These are phyloP conservation scores for Pleurotus ostreatus DNA, from an alignment of 768 basidiomycete species.

Conservation along the genomic window DNA sequence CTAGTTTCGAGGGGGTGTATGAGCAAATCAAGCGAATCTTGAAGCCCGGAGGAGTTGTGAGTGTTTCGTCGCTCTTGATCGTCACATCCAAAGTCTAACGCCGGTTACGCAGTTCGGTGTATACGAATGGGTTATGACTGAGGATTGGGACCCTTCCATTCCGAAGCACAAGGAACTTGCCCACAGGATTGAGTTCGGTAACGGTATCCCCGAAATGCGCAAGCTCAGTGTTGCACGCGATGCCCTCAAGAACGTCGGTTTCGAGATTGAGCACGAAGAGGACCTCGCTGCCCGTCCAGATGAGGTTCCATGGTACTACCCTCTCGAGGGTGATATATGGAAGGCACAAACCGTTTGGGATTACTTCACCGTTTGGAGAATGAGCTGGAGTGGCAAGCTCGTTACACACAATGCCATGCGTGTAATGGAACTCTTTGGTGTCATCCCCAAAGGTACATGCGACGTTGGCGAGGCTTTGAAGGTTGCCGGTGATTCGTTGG, in stretches of 20 bases:
- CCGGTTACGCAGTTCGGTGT: conserved; percentile 78
- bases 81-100: neutral
- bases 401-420: conserved; percentile 81
- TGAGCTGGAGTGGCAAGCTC: conserved; percentile 81
- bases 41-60: conserved; percentile 91
- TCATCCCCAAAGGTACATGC: conserved; percentile 90
- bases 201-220: conserved; percentile 98
- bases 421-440: conserved; percentile 68
- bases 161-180: conserved; percentile 88
- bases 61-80: conserved; percentile 24
- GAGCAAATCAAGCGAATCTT: conserved; percentile 88
- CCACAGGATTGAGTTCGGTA: conserved; percentile 89
- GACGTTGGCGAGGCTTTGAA: conserved; percentile 88
- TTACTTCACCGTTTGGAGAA: conserved; percentile 82
- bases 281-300: conserved; percentile 88
- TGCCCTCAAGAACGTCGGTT: conserved; percentile 81
- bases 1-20: conserved; percentile 94
- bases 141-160: conserved; percentile 81
- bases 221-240: conserved; percentile 62
- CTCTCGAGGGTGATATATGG: conserved; percentile 86
- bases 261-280: conserved; percentile 86
- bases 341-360: conserved; percentile 97
- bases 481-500: conserved; percentile 73
- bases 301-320: conserved; percentile 89
- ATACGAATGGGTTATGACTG: conserved; percentile 99